Evolutionary conservation across 139 green algal species (phyloP), one percentile per base, ranked within the genome.

Genomic region (Penium margaritaceum): DNA sequence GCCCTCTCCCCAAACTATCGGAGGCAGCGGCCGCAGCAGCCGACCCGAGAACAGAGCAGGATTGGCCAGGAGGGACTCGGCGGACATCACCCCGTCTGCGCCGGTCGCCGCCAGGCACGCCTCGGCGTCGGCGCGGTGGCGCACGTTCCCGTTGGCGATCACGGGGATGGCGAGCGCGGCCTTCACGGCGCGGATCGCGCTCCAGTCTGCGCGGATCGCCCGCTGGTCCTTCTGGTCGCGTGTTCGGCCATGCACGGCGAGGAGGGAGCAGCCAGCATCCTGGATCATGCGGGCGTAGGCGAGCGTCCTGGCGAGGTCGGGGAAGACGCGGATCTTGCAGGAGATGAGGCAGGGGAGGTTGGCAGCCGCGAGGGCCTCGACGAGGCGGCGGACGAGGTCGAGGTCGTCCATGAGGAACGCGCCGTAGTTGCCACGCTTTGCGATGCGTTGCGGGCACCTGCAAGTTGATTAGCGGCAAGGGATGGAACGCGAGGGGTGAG

Each of bases 191-290:
- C 83, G 84, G 80, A 95, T 95, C 32, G 82, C 77, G 21, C 89
- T 80, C 90, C 91, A 96, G 80, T 96, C 85, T 0, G 90, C 90
- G 3, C 84, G 81, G 15, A 80, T 54, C 15, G 73, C 78, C 9
- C 69, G 57, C 3, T 79, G 68, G 19, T 86, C 76, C 84, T 97
- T 97, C 85, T 96, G 87, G 30, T 97, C 92, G 0, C 94, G 84
- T 32, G 90, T 94, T 15, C 94, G 84, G 0, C 92, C 94, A 74
- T 99, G 94, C 43, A 99, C 89, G n/a, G 88, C 91, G 37, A 99
- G 67, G 63, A 99, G 62, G 36, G 66, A 85, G 61, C 84, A 89
- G 1, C 94, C 94, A n/a, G 90, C 85, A 0, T 70, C 62, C 81
- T 98, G 87, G 61, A 99, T 84, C 85, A 94, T 93, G 39, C 75